phyloP scores from a whole-genome alignment of 352 stramenopile genomes.

The Plasmopara halstedii region DNA sequence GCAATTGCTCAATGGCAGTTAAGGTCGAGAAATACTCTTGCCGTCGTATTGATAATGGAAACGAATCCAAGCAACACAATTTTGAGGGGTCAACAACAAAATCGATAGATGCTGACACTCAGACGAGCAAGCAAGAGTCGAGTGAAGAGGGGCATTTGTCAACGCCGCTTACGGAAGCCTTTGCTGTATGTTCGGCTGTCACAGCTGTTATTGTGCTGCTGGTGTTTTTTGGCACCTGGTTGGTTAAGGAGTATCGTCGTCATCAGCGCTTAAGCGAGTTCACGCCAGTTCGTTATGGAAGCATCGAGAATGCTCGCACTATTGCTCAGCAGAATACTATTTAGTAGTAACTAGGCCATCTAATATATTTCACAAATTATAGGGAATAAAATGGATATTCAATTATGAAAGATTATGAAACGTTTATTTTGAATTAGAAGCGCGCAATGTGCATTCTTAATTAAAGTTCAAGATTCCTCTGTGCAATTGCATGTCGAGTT shows the following conservation, averaged over 20 bases:
- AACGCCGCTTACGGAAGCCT: constrained; percentile 5
- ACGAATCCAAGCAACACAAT: constrained; percentile 22
- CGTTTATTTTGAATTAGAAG: no score
- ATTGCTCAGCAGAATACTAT: constrained; percentile 9
- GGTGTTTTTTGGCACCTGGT: constrained; percentile 13
- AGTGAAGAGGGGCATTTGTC: constrained; percentile 6
- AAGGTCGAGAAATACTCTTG: constrained; percentile 41
- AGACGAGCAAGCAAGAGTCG: constrained; percentile 2
- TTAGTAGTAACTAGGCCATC: no score
- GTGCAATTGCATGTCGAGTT: no score
- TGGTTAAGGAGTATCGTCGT: constrained; percentile 25
- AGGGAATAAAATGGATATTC: no score
- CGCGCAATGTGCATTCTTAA: no score
- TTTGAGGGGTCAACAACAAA: constrained; percentile 1
- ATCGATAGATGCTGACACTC: constrained; percentile 1
- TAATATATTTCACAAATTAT: no score
- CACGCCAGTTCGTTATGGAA: constrained; percentile 36
- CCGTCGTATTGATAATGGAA: constrained; percentile 58
- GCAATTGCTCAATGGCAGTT: constrained; percentile 41
- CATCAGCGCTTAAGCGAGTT: constrained; percentile 27
- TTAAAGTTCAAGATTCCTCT: no score
- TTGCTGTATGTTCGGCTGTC: constrained; percentile 4
- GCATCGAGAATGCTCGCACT: constrained; percentile 28
- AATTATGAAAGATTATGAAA: no score
- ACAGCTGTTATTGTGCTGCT: constrained; percentile 15